Percentiles rank a stretch among this genome's conserved stretches.
phyloP scores from a whole-genome alignment of 2,329 filamentous ascomycete genomes.

The Taxawa tesnikishii region DNA sequence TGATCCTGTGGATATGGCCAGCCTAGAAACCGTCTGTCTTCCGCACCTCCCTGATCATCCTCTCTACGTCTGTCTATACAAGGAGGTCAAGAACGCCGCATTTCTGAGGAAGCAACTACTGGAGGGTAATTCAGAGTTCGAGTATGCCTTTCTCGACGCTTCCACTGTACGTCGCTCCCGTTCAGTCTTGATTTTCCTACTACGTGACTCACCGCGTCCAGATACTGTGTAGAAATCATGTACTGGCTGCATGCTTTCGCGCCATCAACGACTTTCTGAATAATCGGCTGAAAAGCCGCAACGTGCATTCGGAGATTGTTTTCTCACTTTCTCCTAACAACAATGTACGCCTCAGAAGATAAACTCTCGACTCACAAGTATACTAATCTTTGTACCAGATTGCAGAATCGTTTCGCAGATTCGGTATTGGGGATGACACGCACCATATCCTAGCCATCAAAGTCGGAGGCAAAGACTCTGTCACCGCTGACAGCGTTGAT shows the following conservation, averaged over 20 bases:
- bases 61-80: constrained; percentile 65
- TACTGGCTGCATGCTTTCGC: constrained; percentile 64
- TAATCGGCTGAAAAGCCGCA: constrained; percentile 59
- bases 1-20: too few relatives aligned
- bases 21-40: constrained; percentile 55
- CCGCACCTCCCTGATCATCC: constrained; percentile 63
- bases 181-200: neutral
- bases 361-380: neutral
- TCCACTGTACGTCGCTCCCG: constrained; percentile 45
- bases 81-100: constrained; percentile 60
- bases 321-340: constrained; percentile 68
- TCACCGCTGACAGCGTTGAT: constrained; percentile 35
- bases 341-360: constrained; percentile 44
- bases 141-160: constrained; percentile 90
- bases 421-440: constrained; percentile 64
- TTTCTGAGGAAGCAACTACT: constrained; percentile 76
- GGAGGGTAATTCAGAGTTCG: constrained; percentile 70
- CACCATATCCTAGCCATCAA: constrained; percentile 71
- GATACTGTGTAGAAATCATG: constrained; percentile 60
- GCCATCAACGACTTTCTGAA: constrained; percentile 57
- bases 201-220: constrained; percentile 18
- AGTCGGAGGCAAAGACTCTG: constrained; percentile 38
- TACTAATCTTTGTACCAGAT: constrained; percentile 48
- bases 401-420: constrained; percentile 77
- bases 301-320: constrained; percentile 82